Evolutionary conservation across 2,329 filamentous ascomycete genomes (phyloP).

Genomic region (Monosporascus sp.): DNA sequence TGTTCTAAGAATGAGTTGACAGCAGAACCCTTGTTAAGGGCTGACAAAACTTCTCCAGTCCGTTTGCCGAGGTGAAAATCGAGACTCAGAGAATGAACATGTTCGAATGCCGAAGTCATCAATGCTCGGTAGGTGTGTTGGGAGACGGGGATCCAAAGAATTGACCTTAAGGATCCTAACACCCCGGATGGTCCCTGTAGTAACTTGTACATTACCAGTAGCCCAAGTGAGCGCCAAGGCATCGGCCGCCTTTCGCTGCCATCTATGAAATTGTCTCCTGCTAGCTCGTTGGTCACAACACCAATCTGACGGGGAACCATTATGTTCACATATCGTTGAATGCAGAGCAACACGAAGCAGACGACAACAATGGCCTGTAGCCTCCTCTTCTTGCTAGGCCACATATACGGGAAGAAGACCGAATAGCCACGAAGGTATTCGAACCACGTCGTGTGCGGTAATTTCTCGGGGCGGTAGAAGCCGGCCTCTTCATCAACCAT

Average conservation of each 20-base stretch:
- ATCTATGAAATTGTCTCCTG: conserved; percentile 42
- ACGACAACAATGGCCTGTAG: conserved; percentile 75
- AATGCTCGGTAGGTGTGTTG: conserved; percentile 95
- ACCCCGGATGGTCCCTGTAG: conserved; percentile 86
- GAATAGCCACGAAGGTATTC: conserved; percentile 91
- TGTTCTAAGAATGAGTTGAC: conserved; percentile 97
- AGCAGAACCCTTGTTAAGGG: conserved; percentile 89
- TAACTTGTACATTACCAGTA: conserved; percentile 74
- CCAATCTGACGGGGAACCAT: conserved; percentile 79
- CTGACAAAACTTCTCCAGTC: conserved; percentile 92
- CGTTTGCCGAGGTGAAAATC: conserved; percentile 97
- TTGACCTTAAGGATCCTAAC: conserved; percentile 73
- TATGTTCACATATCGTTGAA: conserved; percentile 81
- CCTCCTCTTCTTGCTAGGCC: conserved; percentile 72
- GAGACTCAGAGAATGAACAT: conserved; percentile 89
- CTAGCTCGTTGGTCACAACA: conserved; percentile 68
- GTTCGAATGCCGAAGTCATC: conserved; percentile 92
- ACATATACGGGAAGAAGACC: conserved; percentile 93
- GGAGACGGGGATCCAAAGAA: conserved; percentile 92
- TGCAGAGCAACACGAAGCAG: conserved; percentile 74
- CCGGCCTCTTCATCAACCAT: conserved; percentile 60
- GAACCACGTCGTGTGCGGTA: conserved; percentile 88
- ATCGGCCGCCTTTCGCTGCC: conserved; percentile 41
- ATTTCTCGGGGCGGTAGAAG: conserved; percentile 83
- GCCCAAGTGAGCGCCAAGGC: conserved; percentile 67